Conservation (phyloP, 2,329 filamentous ascomycete species). For the Colletotrichum navitas region DNA sequence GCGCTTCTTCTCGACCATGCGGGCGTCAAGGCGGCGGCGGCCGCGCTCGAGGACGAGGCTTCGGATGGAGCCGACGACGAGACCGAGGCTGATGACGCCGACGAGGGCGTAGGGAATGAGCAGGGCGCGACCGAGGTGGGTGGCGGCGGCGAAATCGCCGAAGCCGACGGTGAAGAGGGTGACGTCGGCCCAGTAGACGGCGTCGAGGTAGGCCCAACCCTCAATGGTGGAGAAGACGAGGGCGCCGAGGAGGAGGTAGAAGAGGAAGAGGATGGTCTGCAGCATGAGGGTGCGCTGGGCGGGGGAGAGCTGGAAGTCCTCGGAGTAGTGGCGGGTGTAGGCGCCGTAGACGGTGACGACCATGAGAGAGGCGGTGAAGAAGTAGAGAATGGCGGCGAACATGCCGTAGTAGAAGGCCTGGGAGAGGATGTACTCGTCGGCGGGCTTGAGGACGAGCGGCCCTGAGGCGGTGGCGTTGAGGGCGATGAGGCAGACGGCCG, state of each 20-base stretch:
- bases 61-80: slow-evolving; percentile 85
- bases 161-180: slow-evolving; percentile 75
- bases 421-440: slow-evolving; percentile 72
- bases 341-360: slow-evolving; percentile 85
- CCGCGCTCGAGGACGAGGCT: slow-evolving; percentile 72
- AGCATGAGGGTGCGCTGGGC: slow-evolving; percentile 90
- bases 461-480: slow-evolving; percentile 76
- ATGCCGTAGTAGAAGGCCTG: slow-evolving; percentile 91
- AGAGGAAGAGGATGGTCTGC: slow-evolving; percentile 87
- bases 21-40: slow-evolving; percentile 64
- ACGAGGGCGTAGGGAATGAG: slow-evolving; percentile 87
- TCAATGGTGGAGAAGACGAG: slow-evolving; percentile 81
- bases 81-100: slow-evolving; percentile 86
- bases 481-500: slow-evolving; percentile 73
- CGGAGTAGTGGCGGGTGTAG: slow-evolving; percentile 75
- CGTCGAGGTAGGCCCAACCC: slow-evolving; percentile 81
- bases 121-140: slow-evolving; percentile 73
- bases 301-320: slow-evolving; percentile 82
- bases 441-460: slow-evolving; percentile 59
- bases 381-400: slow-evolving; percentile 83
- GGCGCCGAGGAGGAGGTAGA: slow-evolving; percentile 84
- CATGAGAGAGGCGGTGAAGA: slow-evolving; percentile 81
- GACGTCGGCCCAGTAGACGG: slow-evolving; percentile 83
- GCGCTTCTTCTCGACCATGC: slow-evolving; percentile 72
- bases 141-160: slow-evolving; percentile 65